Evolutionary conservation across 2,329 filamentous ascomycete species (phyloP).

Genomic region (Colletotrichum graminicola): DNA sequence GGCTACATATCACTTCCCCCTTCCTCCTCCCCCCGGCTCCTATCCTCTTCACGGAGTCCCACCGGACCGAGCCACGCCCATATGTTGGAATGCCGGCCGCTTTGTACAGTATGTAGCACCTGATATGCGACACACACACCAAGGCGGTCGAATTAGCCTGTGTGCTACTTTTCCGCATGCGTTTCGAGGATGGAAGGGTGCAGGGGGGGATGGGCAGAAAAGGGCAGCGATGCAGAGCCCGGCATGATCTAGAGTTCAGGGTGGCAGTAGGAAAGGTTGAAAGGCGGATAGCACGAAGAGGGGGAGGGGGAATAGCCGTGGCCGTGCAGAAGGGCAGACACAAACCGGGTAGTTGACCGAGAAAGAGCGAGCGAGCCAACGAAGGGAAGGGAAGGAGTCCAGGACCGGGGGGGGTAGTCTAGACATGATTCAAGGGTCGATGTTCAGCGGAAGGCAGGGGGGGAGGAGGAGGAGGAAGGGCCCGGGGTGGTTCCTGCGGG

Average conservation of each 20-base stretch:
- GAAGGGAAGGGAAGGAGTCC: neutral
- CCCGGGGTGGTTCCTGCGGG: constrained; percentile 17
- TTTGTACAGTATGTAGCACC: neutral
- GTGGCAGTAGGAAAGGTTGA: no score
- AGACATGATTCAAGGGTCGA: neutral
- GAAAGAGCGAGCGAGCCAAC: neutral
- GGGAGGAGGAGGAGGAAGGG: neutral
- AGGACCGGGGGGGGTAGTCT: neutral
- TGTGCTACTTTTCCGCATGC: no score
- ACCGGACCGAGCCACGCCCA: constrained; percentile 24
- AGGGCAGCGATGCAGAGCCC: neutral
- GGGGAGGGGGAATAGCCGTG: neutral
- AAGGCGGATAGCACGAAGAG: neutral
- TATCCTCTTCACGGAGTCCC: neutral
- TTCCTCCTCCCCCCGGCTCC: neutral
- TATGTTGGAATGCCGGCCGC: constrained; percentile 5
- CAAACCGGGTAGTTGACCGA: no score
- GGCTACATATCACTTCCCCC: neutral
- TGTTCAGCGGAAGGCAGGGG: neutral
- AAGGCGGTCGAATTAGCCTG: neutral
- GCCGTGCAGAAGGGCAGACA: constrained; percentile 1
- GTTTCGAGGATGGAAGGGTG: neutral
- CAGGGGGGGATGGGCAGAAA: constrained; percentile 1
- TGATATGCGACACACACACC: constrained; percentile 19
- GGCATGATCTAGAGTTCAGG: neutral